phyloP scores from a whole-genome alignment of 1,284 basidiomycete species.

The Leccinum subrobustum region DNA sequence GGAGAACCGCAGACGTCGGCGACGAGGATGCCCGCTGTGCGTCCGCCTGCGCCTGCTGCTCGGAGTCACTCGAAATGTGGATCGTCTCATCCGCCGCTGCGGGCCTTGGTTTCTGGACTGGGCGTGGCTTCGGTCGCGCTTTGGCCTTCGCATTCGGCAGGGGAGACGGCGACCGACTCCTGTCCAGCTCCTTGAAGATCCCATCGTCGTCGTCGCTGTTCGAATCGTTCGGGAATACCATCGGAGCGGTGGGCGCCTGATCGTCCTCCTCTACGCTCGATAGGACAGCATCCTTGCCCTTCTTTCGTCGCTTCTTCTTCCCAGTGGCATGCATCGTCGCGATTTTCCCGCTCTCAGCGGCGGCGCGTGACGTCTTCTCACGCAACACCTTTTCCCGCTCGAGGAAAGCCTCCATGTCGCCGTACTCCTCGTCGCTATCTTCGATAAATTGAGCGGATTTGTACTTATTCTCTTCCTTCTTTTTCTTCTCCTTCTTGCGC shows the following conservation, averaged over 20 bases:
- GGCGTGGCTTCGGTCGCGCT: constrained; percentile 31
- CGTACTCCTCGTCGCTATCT: constrained; percentile 83
- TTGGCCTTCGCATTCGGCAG: constrained; percentile 8
- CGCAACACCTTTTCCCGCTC: constrained; percentile 64
- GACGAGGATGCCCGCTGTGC: not conserved
- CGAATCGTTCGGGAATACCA: constrained; percentile 14
- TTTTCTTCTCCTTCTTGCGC: constrained; percentile 54
- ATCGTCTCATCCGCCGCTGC: constrained; percentile 12
- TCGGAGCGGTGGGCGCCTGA: not conserved
- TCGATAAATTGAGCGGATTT: constrained; percentile 90
- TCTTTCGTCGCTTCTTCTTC: constrained; percentile 64
- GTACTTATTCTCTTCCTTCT: constrained; percentile 72
- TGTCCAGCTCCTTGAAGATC: constrained; percentile 20
- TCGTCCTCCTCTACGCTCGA: constrained; percentile 14
- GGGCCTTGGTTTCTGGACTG: constrained; percentile 21
- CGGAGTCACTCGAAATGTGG: constrained; percentile 28
- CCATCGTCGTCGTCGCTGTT: constrained; percentile 26
- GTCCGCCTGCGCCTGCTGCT: constrained; percentile 4
- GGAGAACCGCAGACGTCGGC: constrained; percentile 9
- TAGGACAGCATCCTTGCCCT: constrained; percentile 15
- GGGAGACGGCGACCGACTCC: constrained; percentile 29
- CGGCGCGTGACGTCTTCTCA: constrained; percentile 47
- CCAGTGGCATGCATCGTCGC: constrained; percentile 63
- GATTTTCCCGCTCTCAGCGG: constrained; percentile 44
- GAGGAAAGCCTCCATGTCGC: constrained; percentile 76